Conservation (phyloP, 192 early-diverging fungal species). For the Thamnidium elegans region DNA sequence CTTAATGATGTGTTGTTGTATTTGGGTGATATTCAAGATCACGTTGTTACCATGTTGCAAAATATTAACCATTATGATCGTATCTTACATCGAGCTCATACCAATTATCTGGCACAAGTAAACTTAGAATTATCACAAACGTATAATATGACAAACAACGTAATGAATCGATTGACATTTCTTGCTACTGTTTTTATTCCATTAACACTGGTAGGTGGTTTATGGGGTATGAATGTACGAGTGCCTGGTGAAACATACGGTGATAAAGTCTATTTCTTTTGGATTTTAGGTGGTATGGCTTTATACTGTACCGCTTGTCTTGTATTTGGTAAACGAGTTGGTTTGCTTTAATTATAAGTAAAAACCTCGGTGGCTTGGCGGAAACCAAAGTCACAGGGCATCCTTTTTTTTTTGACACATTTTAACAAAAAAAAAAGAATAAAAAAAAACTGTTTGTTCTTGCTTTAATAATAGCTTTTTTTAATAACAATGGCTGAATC, state of each 20-base stretch:
- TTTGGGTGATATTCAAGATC: conserved; percentile 77
- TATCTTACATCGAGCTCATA: conserved; percentile 69
- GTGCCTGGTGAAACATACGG: conserved; percentile 15
- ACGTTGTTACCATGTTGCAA: conserved; percentile 69
- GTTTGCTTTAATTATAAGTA: conserved; percentile 13
- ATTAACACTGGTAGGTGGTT: conserved; percentile 77
- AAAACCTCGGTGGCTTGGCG: not conserved
- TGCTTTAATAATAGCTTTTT: not conserved
- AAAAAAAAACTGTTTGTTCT: not conserved
- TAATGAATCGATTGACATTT: conserved; percentile 85
- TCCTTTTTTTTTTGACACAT: not conserved
- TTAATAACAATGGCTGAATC: conserved; percentile 75
- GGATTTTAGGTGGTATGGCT: conserved; percentile 27
- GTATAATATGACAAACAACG: conserved; percentile 82
- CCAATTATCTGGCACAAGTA: conserved; percentile 81
- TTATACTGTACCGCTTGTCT: conserved; percentile 6
- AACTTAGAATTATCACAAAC: conserved; percentile 70
- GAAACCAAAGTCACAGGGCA: not conserved
- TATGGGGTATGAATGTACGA: conserved; percentile 58
- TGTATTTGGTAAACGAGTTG: conserved; percentile 21
- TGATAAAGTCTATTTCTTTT: conserved; percentile 23
- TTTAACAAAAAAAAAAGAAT: too few species aligned
- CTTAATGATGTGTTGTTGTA: conserved; percentile 65
- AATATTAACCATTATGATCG: conserved; percentile 70
- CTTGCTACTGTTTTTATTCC: conserved; percentile 89